A percentile compares a stretch with the other conserved stretches of the same genome.
Evolutionary conservation across 305 asterid species (phyloP).

Genomic region (Nicotiana rustica): DNA sequence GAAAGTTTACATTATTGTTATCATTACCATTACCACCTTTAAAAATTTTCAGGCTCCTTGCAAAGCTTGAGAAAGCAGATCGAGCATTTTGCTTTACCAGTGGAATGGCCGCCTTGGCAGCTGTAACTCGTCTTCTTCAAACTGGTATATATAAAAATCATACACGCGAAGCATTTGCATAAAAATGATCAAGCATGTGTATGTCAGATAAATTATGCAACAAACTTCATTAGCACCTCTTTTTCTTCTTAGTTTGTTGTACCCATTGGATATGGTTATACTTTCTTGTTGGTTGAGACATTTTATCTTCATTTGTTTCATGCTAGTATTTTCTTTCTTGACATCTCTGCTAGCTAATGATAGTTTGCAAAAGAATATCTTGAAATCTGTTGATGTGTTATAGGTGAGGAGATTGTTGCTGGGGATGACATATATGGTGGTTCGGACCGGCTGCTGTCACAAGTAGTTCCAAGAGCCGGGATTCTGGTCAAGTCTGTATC

Average conservation of each 20-base stretch:
- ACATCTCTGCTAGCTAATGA: not conserved
- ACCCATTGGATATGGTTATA: constrained; percentile 21
- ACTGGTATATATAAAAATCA: constrained; percentile 51
- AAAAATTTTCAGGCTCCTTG: constrained; percentile 67
- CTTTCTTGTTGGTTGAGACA: not conserved
- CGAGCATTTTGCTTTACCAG: constrained; percentile 91
- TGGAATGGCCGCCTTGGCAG: constrained; percentile 96
- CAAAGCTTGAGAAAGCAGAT: constrained; percentile 91
- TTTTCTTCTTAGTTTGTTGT: not conserved
- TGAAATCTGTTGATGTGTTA: constrained; percentile 4
- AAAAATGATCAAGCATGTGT: not conserved
- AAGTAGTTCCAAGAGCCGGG: constrained; percentile 83
- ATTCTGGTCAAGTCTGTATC: constrained; percentile 73
- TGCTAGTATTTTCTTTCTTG: not conserved
- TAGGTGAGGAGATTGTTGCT: constrained; percentile 88
- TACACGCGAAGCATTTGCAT: not conserved
- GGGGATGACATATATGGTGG: constrained; percentile 97
- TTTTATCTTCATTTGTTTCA: not conserved
- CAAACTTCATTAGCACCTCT: not conserved
- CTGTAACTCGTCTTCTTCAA: constrained; percentile 83
- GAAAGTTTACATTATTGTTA: constrained; percentile 24
- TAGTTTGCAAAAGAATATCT: constrained; percentile 21
- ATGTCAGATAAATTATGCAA: not conserved
- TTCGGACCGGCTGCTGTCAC: constrained; percentile 87
- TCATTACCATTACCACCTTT: constrained; percentile 34